Base-by-base conservation (phyloP, 768 basidiomycete species). In the Leccinellum albellum region DNA sequence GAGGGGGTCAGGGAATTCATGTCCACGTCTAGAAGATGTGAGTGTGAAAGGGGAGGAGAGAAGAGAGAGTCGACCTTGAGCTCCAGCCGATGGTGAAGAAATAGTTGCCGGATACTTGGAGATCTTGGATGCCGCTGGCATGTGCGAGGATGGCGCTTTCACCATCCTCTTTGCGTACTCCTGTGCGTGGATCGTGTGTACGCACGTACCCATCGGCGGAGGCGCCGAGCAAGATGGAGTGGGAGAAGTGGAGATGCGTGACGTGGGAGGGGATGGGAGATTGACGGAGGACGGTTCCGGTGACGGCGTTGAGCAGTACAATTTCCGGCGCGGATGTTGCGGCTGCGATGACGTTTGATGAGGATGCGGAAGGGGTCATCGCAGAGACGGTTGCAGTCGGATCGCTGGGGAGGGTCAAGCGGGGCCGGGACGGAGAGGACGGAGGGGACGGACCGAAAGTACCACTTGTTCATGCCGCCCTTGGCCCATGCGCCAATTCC, bases 31-130 rank as follows among this genome's bases (percentile, higher is more conserved):
- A 65, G 53, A 29, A 28, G 33, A 12, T 14, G 61, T 70, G 65
- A 64, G 56, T 40, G 29, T 3, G 50, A 31, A 21, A 32, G 51
- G 29, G 20, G 0, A 20, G 29, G 24, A 17, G n/a, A 35, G 21
- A 48, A 4, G 23, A 52, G 40, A 51, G 21, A 54, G 31, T 54
- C 45, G 58, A 93, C 94, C 92, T 87, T 73, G 91, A 79, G 3
- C 88, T 88, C 74, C 88, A 88, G 13, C 95, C 95, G 62, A 94
- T 91, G 7, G 91, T 92, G 65, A 89, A 91, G 37, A 90, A 80
- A 61, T 86, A 83, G 71, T 92, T 89, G 3, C 91, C 92, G 42
- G 82, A 80, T 0, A 81, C 81, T 62, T 93, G 88, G 23, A 97
- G 78, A 24, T 90, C 93, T 74, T 87, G 87, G 24, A 97, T 79